Evolutionary conservation across 2,329 filamentous ascomycete species (phyloP).

Genomic region (Alternaria viburni): DNA sequence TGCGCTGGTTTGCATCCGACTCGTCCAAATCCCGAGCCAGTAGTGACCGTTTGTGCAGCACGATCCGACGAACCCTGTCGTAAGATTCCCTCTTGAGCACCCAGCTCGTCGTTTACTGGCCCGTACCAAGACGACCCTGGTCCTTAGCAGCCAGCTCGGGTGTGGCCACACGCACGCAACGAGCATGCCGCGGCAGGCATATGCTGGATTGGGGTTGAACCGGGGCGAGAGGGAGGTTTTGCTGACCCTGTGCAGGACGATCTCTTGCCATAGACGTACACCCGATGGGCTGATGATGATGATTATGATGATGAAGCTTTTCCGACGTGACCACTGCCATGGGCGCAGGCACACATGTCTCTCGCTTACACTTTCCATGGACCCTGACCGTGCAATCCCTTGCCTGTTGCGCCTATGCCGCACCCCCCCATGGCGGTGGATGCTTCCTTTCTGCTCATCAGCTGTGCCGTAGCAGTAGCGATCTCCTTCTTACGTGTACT

Average conservation of each 20-base stretch:
- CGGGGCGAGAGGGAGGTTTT: neutral
- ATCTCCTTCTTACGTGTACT: slow-evolving; percentile 4
- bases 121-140: neutral
- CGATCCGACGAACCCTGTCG: neutral
- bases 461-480: neutral
- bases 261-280: neutral
- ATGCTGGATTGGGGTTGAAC: neutral
- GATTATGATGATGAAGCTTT: slow-evolving; percentile 6
- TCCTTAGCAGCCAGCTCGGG: neutral
- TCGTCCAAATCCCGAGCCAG: slow-evolving; percentile 2
- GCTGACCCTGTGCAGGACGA: neutral
- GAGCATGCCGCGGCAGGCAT: slow-evolving; percentile 1
- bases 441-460: neutral
- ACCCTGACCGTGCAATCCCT: neutral
- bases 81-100: neutral
- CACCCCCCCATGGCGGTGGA: neutral
- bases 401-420: neutral
- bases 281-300: neutral
- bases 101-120: neutral
- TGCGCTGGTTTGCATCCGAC: slow-evolving; percentile 11
- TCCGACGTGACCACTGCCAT: neutral
- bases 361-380: slow-evolving; percentile 3
- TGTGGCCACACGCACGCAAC: slow-evolving; percentile 1
- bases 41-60: neutral
- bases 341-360: neutral